Evolutionary conservation across 768 basidiomycete genomes (phyloP).

Genomic region (Rhizopogon sp.): DNA sequence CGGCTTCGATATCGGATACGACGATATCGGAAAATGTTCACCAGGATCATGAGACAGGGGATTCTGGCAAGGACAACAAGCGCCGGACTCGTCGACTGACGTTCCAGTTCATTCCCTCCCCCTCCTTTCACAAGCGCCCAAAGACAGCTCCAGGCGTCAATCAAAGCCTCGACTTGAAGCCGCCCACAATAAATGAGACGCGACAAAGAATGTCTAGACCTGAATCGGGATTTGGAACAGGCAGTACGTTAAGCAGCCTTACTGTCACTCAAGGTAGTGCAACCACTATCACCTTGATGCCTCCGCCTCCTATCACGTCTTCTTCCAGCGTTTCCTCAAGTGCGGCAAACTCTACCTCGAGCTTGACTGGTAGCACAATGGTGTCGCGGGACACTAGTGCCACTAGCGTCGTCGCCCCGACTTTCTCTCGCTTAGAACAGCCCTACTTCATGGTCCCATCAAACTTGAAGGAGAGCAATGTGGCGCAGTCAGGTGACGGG

Average conservation of each 20-base stretch:
- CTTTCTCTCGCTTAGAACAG: background rate
- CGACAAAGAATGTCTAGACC: too few species aligned
- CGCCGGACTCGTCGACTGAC: constrained; percentile 14
- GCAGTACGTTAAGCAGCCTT: constrained; percentile 4
- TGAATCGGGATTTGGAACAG: constrained; percentile 4
- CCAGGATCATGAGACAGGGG: background rate
- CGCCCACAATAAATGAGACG: background rate
- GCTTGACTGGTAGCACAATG: background rate
- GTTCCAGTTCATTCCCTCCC: constrained; percentile 19
- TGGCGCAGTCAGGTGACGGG: background rate
- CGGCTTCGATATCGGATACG: background rate
- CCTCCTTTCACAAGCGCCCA: constrained; percentile 17
- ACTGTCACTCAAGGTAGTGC: background rate
- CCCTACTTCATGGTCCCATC: background rate
- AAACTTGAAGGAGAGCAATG: background rate
- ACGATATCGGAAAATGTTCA: background rate
- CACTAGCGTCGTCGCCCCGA: background rate
- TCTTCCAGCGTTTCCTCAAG: constrained; percentile 1
- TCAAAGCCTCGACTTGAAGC: background rate
- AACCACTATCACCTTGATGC: background rate
- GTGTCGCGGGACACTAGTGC: background rate
- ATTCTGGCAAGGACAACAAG: background rate
- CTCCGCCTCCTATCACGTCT: background rate
- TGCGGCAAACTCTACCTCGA: background rate
- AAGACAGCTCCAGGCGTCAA: constrained; percentile 6